Evolutionary conservation across 257 asterid species (phyloP).

Genomic region (Apocynum venetum): DNA sequence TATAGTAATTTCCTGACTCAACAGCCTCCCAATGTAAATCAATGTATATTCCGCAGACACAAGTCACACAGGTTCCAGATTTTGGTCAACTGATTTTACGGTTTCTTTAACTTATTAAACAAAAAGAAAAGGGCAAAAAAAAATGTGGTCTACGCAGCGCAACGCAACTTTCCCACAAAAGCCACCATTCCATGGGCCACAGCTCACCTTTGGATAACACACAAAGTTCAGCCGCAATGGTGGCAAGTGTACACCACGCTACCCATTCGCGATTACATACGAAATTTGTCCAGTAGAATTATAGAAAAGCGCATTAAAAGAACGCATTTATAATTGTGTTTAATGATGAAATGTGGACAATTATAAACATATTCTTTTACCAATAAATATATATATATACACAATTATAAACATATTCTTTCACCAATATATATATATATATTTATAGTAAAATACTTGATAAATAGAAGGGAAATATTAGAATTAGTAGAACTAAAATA

Average conservation of each 20-base stretch:
- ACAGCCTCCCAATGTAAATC: neutral
- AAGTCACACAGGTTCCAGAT: constrained; percentile 11
- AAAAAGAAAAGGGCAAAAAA: neutral
- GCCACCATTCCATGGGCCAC: constrained; percentile 7
- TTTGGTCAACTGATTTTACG: constrained; percentile 19
- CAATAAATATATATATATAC: no score
- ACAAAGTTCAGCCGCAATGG: neutral
- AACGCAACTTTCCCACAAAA: constrained; percentile 11
- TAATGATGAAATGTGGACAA: no score
- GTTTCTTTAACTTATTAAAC: neutral
- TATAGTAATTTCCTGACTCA: neutral
- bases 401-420: no score
- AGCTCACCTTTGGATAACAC: constrained; percentile 1
- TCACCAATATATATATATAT: no score
- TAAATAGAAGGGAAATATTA: no score
- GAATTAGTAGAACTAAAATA: no score
- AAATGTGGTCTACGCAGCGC: neutral
- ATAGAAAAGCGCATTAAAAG: no score
- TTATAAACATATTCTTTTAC: no score
- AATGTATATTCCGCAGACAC: neutral
- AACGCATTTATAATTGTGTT: no score
- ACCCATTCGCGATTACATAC: neutral
- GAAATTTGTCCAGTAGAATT: no score
- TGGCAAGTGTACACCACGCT: neutral
- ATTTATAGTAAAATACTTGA: no score